Base-by-base conservation (phyloP, 768 basidiomycete genomes). In the Rhizopogon vinicolor region DNA sequence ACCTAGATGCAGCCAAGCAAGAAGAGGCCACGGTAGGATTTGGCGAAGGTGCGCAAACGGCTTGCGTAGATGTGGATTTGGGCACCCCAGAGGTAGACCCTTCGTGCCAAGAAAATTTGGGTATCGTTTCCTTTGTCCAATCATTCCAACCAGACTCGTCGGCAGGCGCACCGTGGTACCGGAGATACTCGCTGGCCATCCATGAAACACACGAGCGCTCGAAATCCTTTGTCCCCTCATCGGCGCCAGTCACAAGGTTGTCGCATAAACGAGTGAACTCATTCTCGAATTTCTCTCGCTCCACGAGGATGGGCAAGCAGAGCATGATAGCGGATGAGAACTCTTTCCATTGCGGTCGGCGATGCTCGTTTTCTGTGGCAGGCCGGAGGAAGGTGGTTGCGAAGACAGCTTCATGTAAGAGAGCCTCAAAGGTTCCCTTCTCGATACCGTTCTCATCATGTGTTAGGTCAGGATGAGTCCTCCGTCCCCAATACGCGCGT, bases 401-500 rank as follows among this genome's bases (percentile, higher is more conserved):
- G 65, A 93, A 93, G 12, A 91, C 84, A 10, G 82, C 72, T 69
- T 93, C 93, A 63, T 95, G 92, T 0, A 87, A 72, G 6, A 94
- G 76, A 1, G 93, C 90, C 66, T 93, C 91, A 41, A 84, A 79
- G 0, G 83, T 85, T 12, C 91, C 91, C 48, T 81, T 84, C 61
- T 80, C 75, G 35, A 92, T 75, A 9, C 60, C 66, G 2, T 59
- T 68, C 54, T 75, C 70, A 35, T 55, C 64, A 51, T 74, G 58
- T n/a, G 80, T 71, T 22, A 91, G 68, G 60, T 90, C 83, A 9
- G 87, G 87, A 73, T 93, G 92, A 8, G 82, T 84, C 51, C 74
- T 75, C 55, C 87, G 75, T 13, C 91, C 91, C 89, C 89, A 91
- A 66, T 82, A 93, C 16, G 83, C 83, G 42, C 89, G 73, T 65